Conservation (phyloP, 73 alveolate species). For the Tetrahymena borealis region DNA sequence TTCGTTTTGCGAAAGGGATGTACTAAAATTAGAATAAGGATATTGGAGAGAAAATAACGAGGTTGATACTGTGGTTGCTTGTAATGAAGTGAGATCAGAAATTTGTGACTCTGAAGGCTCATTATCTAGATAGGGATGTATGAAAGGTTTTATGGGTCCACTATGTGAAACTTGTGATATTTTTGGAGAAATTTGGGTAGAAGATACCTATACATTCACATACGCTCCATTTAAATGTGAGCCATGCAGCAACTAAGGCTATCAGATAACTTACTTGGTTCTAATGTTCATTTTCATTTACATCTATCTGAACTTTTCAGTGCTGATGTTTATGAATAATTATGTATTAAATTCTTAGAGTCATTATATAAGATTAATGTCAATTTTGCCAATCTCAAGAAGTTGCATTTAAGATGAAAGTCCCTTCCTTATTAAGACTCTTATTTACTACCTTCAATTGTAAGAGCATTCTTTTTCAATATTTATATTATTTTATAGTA, state of each 20-base stretch:
- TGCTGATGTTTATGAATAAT: background rate
- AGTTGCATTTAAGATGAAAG: background rate
- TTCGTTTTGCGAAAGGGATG: background rate
- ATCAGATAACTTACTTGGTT: background rate
- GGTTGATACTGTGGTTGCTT: background rate
- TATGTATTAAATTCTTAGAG: background rate
- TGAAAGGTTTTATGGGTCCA: background rate
- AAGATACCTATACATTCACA: background rate
- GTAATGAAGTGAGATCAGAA: background rate
- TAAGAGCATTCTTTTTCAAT: background rate
- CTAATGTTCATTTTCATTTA: background rate
- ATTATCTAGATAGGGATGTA: background rate
- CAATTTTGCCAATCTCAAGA: background rate
- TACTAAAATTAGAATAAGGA: background rate
- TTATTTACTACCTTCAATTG: no score
- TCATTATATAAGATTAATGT: background rate
- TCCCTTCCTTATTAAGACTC: background rate
- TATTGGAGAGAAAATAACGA: background rate
- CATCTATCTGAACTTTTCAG: background rate
- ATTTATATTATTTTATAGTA: background rate
- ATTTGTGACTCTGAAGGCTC: background rate
- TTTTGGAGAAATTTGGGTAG: background rate
- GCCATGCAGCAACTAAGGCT: background rate
- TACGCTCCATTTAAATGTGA: background rate
- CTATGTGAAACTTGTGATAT: background rate